Evolutionary conservation across 2,329 filamentous ascomycete genomes (phyloP).

Genomic region (Epichloe gansuensis): DNA sequence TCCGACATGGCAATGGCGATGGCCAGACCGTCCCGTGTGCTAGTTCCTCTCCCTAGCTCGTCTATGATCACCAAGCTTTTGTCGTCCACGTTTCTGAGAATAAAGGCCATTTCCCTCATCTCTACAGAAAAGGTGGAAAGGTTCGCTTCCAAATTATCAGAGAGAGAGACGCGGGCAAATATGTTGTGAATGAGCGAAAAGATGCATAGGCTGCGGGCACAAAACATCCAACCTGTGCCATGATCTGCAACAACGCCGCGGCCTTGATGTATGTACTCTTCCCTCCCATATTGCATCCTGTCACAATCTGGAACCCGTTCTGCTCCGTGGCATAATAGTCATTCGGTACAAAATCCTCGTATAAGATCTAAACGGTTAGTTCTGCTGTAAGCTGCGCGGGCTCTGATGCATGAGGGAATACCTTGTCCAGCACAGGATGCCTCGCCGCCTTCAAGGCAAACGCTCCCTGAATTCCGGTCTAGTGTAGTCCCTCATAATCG

Average conservation of each 20-base stretch:
- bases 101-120: constrained; percentile 94
- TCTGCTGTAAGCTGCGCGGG: constrained; percentile 7
- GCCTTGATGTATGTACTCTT: constrained; percentile 92
- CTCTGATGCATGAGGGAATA: constrained; percentile 10
- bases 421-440: constrained; percentile 69
- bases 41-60: constrained; percentile 84
- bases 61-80: constrained; percentile 77
- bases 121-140: constrained; percentile 88
- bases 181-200: constrained; percentile 66
- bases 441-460: constrained; percentile 63
- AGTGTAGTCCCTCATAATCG: constrained; percentile 47
- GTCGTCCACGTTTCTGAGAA: constrained; percentile 67
- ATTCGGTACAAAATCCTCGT: constrained; percentile 67
- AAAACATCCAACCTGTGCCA: constrained; percentile 89
- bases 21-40: constrained; percentile 73
- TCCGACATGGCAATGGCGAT: constrained; percentile 88
- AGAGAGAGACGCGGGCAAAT: constrained; percentile 76
- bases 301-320: constrained; percentile 82
- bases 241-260: constrained; percentile 72
- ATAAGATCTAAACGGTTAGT: constrained; percentile 36
- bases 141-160: constrained; percentile 82
- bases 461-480: constrained; percentile 55
- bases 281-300: constrained; percentile 95
- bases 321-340: constrained; percentile 77
- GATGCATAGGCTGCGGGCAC: constrained; percentile 77